Evolutionary conservation across 305 asterid genomes (phyloP), one percentile per base, ranked within the genome.

Genomic region (Withania somnifera): DNA sequence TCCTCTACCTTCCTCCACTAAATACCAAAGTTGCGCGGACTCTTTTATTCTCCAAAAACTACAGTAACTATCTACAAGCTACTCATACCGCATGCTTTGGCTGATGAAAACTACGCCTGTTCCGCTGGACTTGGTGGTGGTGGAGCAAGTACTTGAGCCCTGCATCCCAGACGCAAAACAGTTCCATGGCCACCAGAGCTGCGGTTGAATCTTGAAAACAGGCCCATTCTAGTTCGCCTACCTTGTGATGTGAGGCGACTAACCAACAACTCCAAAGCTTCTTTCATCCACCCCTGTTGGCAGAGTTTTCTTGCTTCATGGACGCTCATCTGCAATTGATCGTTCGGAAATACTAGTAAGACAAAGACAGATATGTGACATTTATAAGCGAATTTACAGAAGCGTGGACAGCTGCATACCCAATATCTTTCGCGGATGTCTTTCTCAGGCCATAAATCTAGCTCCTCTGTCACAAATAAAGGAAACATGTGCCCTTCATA

Each of bases 381-480:
- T 45, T 26, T 75, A 50, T 9, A 9, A 1, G 17, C 11, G 17
- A 28, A 75, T 52, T 50, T 75, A 50, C 1, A 13, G 40, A 26
- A 6, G 15, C 5, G 2, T 3, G 3, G 45, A 11, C 7, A 28
- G 28, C 0, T 26, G 26, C 81, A 4, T 91, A 93, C 98, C 99
- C 99, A 95, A 78, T 81, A 17, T 84, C 99, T 89, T 87, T 95
- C 91, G 20, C 99, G 97, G 11, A 87, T 85, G 2, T 92, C 94
- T 86, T 91, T 91, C 91, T 95, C 99, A 0, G 99, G 98, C 99
- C 99, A 95, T 54, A 47, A 87, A 5, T 95, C 97, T 17, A 95
- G 93, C 79, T 91, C 89, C 82, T 93, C 93, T 14, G 76, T 93
- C 2, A 95, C 98, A 9, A 87, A 91, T 57, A 95, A 80, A 0